These are phyloP conservation scores for Diaporthe aspalathi DNA, from an alignment of 2,329 filamentous ascomycete genomes.

Conservation along the genomic window DNA sequence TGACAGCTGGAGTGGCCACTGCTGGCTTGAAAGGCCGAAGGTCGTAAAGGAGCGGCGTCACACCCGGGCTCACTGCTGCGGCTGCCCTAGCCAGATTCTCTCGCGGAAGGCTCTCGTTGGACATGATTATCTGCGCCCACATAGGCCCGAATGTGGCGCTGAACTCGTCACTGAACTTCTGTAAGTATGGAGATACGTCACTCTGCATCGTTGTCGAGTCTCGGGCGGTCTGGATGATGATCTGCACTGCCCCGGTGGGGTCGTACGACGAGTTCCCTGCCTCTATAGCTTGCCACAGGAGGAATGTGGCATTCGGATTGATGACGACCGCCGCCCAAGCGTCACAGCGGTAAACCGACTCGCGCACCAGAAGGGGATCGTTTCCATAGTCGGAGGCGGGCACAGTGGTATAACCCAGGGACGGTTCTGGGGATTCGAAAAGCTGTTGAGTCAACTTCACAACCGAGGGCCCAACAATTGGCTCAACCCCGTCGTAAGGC, in stretches of 20 bases:
- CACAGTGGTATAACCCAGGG: conserved; percentile 63
- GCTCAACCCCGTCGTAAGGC: conserved; percentile 60
- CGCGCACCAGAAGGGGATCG: conserved; percentile 66
- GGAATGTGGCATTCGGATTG: conserved; percentile 69
- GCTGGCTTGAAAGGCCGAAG: conserved; percentile 69
- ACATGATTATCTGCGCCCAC: conserved; percentile 55
- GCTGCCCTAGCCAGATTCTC: conserved; percentile 46
- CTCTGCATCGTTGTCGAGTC: conserved; percentile 65
- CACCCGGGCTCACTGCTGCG: conserved; percentile 48
- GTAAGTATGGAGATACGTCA: conserved; percentile 65
- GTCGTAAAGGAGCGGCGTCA: conserved; percentile 55
- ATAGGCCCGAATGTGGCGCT: conserved; percentile 59
- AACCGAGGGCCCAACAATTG: conserved; percentile 68
- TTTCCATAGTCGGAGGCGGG: conserved; percentile 63
- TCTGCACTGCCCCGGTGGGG: conserved; percentile 67
- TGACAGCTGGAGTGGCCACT: conserved; percentile 66
- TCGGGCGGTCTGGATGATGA: conserved; percentile 65
- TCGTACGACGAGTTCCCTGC: conserved; percentile 69
- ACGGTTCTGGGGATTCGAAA: conserved; percentile 50
- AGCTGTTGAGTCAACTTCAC: conserved; percentile 58
- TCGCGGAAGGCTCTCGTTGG: conserved; percentile 51
- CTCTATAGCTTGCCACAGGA: conserved; percentile 65
- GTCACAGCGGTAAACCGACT: conserved; percentile 68
- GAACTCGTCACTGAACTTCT: conserved; percentile 58
- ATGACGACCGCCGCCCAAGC: conserved; percentile 72